Evolutionary conservation across 116 monocot genomes (phyloP), one percentile per base, ranked within the genome.

Genomic region (Thalassia testudinum): DNA sequence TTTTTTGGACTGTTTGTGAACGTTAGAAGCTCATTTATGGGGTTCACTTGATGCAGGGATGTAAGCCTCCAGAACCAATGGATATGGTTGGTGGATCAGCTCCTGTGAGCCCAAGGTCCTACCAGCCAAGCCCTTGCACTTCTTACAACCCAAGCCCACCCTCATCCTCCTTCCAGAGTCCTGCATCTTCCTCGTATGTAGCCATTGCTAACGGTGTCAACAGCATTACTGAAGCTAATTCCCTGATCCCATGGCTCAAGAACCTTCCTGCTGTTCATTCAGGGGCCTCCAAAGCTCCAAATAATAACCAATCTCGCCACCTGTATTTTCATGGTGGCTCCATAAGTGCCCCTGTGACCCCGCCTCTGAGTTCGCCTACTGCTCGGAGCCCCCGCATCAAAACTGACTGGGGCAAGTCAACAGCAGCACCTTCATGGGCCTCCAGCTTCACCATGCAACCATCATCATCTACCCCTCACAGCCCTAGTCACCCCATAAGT

Each of bases 201-300:
- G 27, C 48, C 1, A 54, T 48, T 49, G 64, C 37, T 8, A 50
- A 50, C 57, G 49, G 48, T 21, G 42, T 29, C 2, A 50, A 40
- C 47, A 55, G 57, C 24, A 21, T 40, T 42, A 42, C 69, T 5
- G 92, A 79, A 29, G 65, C 59, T 48, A 82, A 75, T 49, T 76
- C 72, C 24, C 79, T 86, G 50, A 82, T 82, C 30, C 91, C 91
- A 17, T 92, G 86, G 86, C 79, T 79, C 26, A 82, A 79, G 60
- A 82, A 73, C 50, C 69, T 87, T 13, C 73, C 87, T 16, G 66
- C 82, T 12, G 42, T 27, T 42, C 59, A 58, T 13, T 66, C 66
- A 27, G 58, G 59, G 21, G 34, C 70, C 42, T 64, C 74, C 3
- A 56, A 77, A 22, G 54, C 60, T 13, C 24, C 43, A 1, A 50